phyloP scores from a whole-genome alignment of 2,329 filamentous ascomycete species.

The Fusarium protoensiforme region DNA sequence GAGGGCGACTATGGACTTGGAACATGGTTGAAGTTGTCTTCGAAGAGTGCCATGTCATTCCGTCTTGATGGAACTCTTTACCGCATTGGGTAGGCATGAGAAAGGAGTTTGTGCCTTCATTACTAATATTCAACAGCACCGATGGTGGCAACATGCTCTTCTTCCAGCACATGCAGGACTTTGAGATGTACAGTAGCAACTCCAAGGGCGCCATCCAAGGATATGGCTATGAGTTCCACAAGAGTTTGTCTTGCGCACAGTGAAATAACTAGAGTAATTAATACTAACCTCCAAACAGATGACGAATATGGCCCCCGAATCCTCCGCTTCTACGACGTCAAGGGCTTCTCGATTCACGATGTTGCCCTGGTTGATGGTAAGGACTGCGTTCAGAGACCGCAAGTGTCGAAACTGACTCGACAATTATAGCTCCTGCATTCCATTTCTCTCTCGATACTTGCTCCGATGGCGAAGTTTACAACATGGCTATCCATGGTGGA shows the following conservation, averaged over 20 bases:
- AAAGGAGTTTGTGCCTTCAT: rapidly evolving
- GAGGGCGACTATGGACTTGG: constrained; percentile 31
- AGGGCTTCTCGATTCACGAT: constrained; percentile 33
- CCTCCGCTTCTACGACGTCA: constrained; percentile 29
- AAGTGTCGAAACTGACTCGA: neutral
- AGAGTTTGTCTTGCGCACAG: neutral
- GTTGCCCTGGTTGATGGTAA: constrained; percentile 33
- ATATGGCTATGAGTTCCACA: constrained; percentile 30
- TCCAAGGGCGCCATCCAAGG: constrained; percentile 36
- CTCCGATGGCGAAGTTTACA: constrained; percentile 31
- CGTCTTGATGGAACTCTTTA: constrained; percentile 34
- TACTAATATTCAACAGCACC: constrained; percentile 8
- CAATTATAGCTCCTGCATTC: constrained; percentile 15
- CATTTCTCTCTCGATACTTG: constrained; percentile 34
- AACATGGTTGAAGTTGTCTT: constrained; percentile 30
- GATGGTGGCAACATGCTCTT: constrained; percentile 31
- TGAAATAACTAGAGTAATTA: rapidly evolving
- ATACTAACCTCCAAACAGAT: neutral
- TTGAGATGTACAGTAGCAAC: constrained; percentile 35
- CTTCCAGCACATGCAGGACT: constrained; percentile 33
- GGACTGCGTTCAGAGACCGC: rapidly evolving
- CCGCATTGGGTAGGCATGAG: constrained; percentile 20
- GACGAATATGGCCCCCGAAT: constrained; percentile 33
- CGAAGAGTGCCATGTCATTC: constrained; percentile 31
- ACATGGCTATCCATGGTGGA: constrained; percentile 35